Evolutionary conservation across 2,329 filamentous ascomycete genomes (phyloP).

Genomic region (Diaporthe helianthi): DNA sequence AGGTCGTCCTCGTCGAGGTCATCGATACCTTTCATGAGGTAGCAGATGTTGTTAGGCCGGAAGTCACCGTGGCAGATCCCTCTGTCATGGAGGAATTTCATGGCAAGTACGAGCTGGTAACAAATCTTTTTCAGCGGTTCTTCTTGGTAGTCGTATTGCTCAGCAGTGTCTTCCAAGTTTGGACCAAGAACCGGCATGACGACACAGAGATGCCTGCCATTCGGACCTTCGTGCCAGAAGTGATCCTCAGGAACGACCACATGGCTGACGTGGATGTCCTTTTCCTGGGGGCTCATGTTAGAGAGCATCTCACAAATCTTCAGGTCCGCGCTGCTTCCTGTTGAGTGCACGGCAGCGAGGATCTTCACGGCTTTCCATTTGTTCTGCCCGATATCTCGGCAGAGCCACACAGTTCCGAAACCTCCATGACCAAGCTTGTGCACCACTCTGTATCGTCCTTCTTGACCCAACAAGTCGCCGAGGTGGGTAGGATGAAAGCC

Average conservation of each 20-base stretch:
- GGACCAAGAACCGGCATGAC: constrained; percentile 1
- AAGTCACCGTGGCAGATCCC: constrained; percentile 1
- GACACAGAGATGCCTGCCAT: background rate
- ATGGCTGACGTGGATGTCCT: background rate
- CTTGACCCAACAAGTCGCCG: background rate
- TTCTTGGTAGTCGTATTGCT: background rate
- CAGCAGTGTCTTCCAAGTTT: background rate
- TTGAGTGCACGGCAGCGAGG: background rate
- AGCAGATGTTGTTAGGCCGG: background rate
- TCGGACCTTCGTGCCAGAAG: background rate
- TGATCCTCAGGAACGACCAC: background rate
- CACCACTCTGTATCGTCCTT: background rate
- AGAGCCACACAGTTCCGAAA: background rate
- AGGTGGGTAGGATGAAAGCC: background rate
- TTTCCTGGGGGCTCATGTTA: background rate
- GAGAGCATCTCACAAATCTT: background rate
- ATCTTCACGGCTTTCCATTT: background rate
- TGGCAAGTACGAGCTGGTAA: constrained; percentile 6
- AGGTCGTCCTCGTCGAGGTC: background rate
- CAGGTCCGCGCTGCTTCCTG: background rate
- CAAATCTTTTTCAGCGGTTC: background rate
- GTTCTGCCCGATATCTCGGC: background rate
- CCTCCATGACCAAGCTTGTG: background rate
- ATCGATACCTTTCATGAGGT: background rate
- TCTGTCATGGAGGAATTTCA: background rate